A percentile compares a stretch with the other conserved stretches of the same genome.
These are phyloP conservation scores for Ophiognomonia clavigignenti-juglandacearum DNA, from an alignment of 2,329 filamentous ascomycete genomes.

Conservation along the genomic window DNA sequence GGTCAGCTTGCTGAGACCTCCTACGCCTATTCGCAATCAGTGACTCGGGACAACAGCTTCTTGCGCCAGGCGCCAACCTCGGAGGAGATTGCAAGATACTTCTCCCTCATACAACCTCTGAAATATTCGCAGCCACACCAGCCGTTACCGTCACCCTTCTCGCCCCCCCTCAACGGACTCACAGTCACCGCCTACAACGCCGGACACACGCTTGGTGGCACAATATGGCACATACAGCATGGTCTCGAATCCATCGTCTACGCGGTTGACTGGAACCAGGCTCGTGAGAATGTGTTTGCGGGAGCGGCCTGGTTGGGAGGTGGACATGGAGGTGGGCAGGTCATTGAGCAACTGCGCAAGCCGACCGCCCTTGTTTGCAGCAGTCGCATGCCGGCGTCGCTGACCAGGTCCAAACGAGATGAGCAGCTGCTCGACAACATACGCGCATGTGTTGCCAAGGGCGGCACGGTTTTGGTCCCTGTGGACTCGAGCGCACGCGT, in stretches of 20 bases:
- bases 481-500: slow-evolving; percentile 95
- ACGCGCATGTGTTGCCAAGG: slow-evolving; percentile 69
- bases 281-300: slow-evolving; percentile 89
- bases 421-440: slow-evolving; percentile 81
- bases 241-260: slow-evolving; percentile 96
- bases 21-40: slow-evolving; percentile 49
- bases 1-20: slow-evolving; percentile 64
- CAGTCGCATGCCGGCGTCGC: slow-evolving; percentile 69
- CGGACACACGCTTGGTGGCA: slow-evolving; percentile 91
- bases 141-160: slow-evolving; percentile 79
- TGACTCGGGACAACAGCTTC: slow-evolving; percentile 48
- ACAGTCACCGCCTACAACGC: slow-evolving; percentile 97
- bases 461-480: slow-evolving; percentile 88
- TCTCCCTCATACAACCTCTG: slow-evolving; percentile 81
- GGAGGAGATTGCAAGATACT: slow-evolving; percentile 90
- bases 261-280: slow-evolving; percentile 96
- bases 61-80: slow-evolving; percentile 66
- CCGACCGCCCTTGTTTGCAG: slow-evolving; percentile 94
- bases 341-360: slow-evolving; percentile 88
- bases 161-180: slow-evolving; percentile 81
- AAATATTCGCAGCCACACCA: slow-evolving; percentile 98
- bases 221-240: slow-evolving; percentile 98
- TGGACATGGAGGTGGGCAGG: slow-evolving; percentile 67
- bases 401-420: slow-evolving; percentile 73
- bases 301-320: slow-evolving; percentile 92